A percentile compares a stretch with the other conserved stretches of the same genome.
These are phyloP conservation scores for Pseudocercospora macadamiae DNA, from an alignment of 2,329 filamentous ascomycete species.

Conservation along the genomic window DNA sequence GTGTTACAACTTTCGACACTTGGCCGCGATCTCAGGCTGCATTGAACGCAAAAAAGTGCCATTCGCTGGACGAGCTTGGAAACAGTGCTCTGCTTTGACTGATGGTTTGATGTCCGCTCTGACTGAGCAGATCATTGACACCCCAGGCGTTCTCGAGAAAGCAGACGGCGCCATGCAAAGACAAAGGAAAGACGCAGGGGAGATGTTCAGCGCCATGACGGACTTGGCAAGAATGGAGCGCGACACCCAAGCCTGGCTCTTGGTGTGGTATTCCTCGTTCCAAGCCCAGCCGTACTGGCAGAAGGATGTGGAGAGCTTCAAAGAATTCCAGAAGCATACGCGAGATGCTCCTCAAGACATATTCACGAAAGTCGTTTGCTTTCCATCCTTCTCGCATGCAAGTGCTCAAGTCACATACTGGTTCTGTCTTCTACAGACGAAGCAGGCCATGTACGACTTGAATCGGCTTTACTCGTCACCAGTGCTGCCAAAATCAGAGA, in stretches of 20 bases:
- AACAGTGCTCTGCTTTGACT: conserved; percentile 8
- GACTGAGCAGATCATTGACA: conserved; percentile 11
- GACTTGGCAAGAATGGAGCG: conserved; percentile 4
- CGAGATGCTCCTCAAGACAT: background rate
- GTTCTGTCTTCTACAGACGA: conserved; percentile 10
- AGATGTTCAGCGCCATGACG: background rate
- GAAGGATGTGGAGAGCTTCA: background rate
- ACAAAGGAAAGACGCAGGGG: background rate
- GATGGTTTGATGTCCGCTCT: conserved; percentile 10
- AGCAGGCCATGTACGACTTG: conserved; percentile 9
- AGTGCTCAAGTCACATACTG: conserved; percentile 14
- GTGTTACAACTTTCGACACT: conserved; percentile 11
- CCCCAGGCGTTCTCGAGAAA: conserved; percentile 6
- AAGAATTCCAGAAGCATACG: background rate
- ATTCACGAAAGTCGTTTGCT: conserved; percentile 5
- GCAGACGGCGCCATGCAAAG: conserved; percentile 7
- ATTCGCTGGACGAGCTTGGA: conserved; percentile 10
- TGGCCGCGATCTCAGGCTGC: conserved; percentile 6
- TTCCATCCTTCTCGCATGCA: conserved; percentile 11
- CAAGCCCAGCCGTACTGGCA: conserved; percentile 10
- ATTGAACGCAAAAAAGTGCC: conserved; percentile 2
- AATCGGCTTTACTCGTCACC: background rate
- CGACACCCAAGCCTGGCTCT: conserved; percentile 7
- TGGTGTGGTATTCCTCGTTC: conserved; percentile 13
- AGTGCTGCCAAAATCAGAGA: conserved; percentile 10